Conservation (phyloP, 2,329 filamentous ascomycete species). For the Botrytis paeoniae region DNA sequence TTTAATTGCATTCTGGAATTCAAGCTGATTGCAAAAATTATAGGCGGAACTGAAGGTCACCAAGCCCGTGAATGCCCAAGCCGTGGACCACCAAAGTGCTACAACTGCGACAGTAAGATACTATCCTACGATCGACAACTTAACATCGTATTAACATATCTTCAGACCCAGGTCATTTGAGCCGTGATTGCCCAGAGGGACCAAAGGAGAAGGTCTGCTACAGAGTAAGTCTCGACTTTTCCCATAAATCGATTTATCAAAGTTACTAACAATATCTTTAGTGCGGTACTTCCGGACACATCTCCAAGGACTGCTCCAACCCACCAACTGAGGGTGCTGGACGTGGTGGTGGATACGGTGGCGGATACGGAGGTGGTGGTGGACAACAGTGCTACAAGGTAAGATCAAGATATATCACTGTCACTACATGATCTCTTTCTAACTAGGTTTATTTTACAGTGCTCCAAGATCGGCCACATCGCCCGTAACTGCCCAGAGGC, state of each 20-base stretch:
- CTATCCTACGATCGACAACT: slow-evolving; percentile 23
- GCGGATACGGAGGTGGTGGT: slow-evolving; percentile 41
- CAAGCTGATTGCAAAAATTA: slow-evolving; percentile 31
- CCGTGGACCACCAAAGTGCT: slow-evolving; percentile 79
- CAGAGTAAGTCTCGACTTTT: slow-evolving; percentile 41
- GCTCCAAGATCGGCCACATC: slow-evolving; percentile 93
- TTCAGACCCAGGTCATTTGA: slow-evolving; percentile 69
- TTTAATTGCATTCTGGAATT: neutral
- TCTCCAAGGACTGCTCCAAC: slow-evolving; percentile 68
- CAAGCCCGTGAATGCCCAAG: slow-evolving; percentile 83
- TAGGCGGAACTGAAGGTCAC: slow-evolving; percentile 71
- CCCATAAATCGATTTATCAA: neutral
- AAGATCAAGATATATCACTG: slow-evolving; percentile 23
- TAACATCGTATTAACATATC: slow-evolving; percentile 33
- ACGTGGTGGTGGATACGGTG: slow-evolving; percentile 37
- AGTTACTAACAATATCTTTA: neutral
- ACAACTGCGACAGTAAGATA: slow-evolving; percentile 73
- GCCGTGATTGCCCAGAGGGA: slow-evolving; percentile 86
- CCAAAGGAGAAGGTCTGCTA: slow-evolving; percentile 85
- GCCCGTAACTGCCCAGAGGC: slow-evolving; percentile 80
- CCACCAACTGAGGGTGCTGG: slow-evolving; percentile 36
- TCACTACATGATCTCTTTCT: slow-evolving; percentile 1
- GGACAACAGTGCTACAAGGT: slow-evolving; percentile 82
- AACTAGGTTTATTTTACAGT: slow-evolving; percentile 47
- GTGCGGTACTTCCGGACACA: slow-evolving; percentile 81